Conservation (phyloP, 2,329 filamentous ascomycete genomes). For the Fusarium sp. region DNA sequence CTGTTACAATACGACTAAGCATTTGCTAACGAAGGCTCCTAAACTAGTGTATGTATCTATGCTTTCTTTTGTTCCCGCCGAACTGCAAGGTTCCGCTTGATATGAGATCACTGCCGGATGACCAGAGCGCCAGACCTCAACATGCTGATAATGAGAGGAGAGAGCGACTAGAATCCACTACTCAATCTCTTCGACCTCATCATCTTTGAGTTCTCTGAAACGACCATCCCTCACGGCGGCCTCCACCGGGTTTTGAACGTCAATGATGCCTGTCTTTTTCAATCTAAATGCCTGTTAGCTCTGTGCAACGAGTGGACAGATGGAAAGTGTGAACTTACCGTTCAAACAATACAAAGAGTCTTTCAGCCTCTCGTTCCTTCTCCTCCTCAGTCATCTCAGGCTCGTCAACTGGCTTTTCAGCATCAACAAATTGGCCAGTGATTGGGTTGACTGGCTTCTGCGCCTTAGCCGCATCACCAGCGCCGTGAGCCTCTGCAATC, state of each 20-base stretch:
- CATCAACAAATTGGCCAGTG: slow-evolving; percentile 82
- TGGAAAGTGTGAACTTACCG: slow-evolving; percentile 58
- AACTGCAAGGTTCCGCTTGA: neutral
- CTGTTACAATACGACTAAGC: neutral
- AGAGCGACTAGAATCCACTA: neutral
- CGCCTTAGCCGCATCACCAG: slow-evolving; percentile 40
- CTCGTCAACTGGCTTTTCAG: slow-evolving; percentile 65
- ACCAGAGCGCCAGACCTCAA: neutral
- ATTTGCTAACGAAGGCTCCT: neutral
- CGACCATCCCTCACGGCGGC: slow-evolving; percentile 74
- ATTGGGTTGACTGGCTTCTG: slow-evolving; percentile 76
- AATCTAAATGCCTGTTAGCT: slow-evolving; percentile 54
- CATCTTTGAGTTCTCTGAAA: slow-evolving; percentile 73
- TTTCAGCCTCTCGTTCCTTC: slow-evolving; percentile 90
- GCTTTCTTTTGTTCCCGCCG: slow-evolving; percentile 4
- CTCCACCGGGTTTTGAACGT: slow-evolving; percentile 81
- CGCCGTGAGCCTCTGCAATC: slow-evolving; percentile 59
- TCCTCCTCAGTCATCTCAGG: slow-evolving; percentile 89
- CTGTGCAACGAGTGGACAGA: neutral
- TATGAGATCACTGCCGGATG: neutral
- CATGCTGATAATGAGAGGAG: neutral
- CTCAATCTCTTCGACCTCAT: slow-evolving; percentile 57
- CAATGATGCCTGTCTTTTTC: slow-evolving; percentile 77
- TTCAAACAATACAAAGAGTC: slow-evolving; percentile 90
- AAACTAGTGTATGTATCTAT: neutral